Evolutionary conservation across 2,329 filamentous ascomycete species (phyloP), one percentile per base, ranked within the genome.

Genomic region (Sclerotinia trifoliorum): DNA sequence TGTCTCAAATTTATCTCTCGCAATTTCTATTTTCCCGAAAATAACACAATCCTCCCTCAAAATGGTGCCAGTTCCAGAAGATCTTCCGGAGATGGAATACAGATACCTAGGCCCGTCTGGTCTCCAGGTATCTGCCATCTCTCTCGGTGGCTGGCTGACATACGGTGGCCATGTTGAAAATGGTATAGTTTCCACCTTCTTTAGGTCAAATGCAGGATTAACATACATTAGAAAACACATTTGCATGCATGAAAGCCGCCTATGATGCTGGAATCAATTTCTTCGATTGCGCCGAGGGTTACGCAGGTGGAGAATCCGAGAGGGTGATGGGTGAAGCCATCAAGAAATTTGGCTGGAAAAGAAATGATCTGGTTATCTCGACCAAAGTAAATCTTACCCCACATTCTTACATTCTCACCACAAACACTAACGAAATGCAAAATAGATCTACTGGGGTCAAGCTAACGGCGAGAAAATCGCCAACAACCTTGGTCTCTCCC

Each of bases 141-240:
- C 88, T 2, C 82, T 93, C 3, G 90, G 88, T 69, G 86, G 88
- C 72, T 89, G 88, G 88, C 82, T 93, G 65, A 93, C 90, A 0
- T 92, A 91, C 72, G 90, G 90, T 66, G 90, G 89, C 24, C 88
- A 91, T 73, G 87, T 92, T 42, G 87, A 88, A 67, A 85, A 87
- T 76, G 86, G 88, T 88, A 80, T 26, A 63, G 46, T 56, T 19
- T 11, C 24, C 11, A 3, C 32, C 29, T 24, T 7, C 21, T 51
- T 39, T 51, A 21, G 58, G 46, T 7, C 32, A 24, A 57, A 48
- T 52, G 15, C 39, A 52, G 51, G 39, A 49, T 26, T 39, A 48
- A 74, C 54, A 4, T n/a, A 19, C 11, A 17, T n/a, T 67, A 84
- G 86, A 88, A 66, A 83, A 83, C 70, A 84, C 86, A 0, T 86